A percentile compares a stretch with the other conserved stretches of the same genome.
phyloP scores from a whole-genome alignment of 2,329 filamentous ascomycete genomes.

The Rutstroemia sp. region DNA sequence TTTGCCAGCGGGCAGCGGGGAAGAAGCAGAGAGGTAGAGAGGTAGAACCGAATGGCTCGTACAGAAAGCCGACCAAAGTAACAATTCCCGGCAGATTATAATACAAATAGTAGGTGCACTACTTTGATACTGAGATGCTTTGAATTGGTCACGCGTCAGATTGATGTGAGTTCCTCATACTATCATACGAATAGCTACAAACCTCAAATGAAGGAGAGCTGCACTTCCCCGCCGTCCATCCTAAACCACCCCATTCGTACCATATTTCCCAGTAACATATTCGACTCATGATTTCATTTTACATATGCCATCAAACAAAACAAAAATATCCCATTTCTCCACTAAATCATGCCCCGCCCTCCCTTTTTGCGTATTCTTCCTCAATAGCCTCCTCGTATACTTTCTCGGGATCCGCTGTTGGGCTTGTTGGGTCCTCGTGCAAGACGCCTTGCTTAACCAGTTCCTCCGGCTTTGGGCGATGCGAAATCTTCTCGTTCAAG shows the following conservation, averaged over 20 bases:
- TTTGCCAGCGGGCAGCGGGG: neutral
- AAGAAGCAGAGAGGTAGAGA: neutral
- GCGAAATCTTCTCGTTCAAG: slow-evolving; percentile 78
- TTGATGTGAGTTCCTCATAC: too few species aligned
- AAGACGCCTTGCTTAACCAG: slow-evolving; percentile 76
- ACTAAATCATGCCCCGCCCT: slow-evolving; percentile 43
- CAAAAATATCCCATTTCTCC: neutral
- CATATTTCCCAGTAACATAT: neutral
- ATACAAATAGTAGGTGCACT: too few species aligned
- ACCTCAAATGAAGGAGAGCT: too few species aligned
- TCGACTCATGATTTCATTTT: neutral
- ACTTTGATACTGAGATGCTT: too few species aligned
- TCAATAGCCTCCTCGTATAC: slow-evolving; percentile 55
- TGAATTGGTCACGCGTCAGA: too few species aligned
- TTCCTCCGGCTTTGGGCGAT: slow-evolving; percentile 67
- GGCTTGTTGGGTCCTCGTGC: slow-evolving; percentile 55
- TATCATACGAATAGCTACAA: too few species aligned
- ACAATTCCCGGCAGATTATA: too few species aligned
- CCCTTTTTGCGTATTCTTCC: slow-evolving; percentile 56
- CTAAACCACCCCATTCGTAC: neutral
- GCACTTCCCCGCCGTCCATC: too few species aligned
- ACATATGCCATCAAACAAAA: neutral
- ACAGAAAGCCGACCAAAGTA: too few species aligned
- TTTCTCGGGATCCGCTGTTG: slow-evolving; percentile 31
- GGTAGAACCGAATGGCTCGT: neutral